phyloP scores from a whole-genome alignment of 495 filamentous ascomycete genomes.

The Hypoxylon intermedium region DNA sequence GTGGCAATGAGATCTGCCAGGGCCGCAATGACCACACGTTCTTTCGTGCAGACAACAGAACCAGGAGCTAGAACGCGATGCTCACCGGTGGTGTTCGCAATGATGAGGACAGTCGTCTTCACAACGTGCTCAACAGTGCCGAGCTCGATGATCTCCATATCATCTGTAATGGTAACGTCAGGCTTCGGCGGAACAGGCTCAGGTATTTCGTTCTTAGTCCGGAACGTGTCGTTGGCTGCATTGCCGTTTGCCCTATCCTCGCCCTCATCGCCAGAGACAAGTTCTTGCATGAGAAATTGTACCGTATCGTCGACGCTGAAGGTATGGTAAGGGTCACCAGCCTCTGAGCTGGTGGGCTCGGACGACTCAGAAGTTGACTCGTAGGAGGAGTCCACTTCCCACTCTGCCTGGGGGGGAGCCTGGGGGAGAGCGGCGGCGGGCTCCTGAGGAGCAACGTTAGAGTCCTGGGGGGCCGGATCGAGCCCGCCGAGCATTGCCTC shows the following conservation, averaged over 20 bases:
- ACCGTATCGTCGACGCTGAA: constrained; percentile 80
- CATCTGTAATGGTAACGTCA: constrained; percentile 71
- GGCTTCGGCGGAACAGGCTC: constrained; percentile 76
- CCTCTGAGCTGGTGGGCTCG: constrained; percentile 64
- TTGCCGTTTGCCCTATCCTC: constrained; percentile 55
- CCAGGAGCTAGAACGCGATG: constrained; percentile 82
- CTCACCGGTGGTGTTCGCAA: constrained; percentile 78
- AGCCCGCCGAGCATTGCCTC: constrained; percentile 56
- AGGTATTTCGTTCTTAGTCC: constrained; percentile 75
- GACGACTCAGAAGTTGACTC: constrained; percentile 56
- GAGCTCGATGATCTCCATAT: constrained; percentile 76
- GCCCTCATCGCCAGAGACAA: constrained; percentile 76
- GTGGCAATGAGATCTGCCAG: constrained; percentile 82
- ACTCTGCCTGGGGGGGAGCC: too few relatives aligned
- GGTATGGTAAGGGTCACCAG: constrained; percentile 69
- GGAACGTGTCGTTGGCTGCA: constrained; percentile 53
- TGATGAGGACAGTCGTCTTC: constrained; percentile 77
- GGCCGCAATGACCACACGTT: constrained; percentile 76
- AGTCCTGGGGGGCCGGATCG: constrained; percentile 16
- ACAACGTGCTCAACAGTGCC: constrained; percentile 76
- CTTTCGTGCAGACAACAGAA: constrained; percentile 81
- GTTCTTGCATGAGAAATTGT: constrained; percentile 79
- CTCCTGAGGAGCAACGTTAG: constrained; percentile 15
- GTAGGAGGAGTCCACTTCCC: constrained; percentile 68
- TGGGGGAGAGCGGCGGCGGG: constrained; percentile 1